phyloP scores from a whole-genome alignment of 2,329 filamentous ascomycete species.

The Zymoseptoria brevis region DNA sequence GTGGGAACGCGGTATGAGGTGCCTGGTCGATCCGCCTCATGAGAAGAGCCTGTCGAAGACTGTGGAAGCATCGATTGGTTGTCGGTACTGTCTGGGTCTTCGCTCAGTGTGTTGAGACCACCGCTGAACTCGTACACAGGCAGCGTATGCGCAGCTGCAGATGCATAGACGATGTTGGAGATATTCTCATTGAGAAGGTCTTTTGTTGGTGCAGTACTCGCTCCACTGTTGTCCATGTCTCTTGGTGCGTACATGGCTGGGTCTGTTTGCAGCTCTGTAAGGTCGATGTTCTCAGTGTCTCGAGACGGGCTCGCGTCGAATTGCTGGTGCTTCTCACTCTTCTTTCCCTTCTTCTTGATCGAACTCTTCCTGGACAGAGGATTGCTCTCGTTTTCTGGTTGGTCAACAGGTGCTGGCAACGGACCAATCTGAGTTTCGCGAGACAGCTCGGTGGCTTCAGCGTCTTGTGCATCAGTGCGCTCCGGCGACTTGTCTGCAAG shows the following conservation, averaged over 20 bases:
- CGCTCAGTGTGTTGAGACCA: background rate
- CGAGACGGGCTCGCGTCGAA: background rate
- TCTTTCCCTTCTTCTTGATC: constrained; percentile 21
- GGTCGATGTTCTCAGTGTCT: background rate
- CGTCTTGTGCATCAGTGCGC: background rate
- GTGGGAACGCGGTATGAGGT: constrained; percentile 10
- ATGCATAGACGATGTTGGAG: constrained; percentile 7
- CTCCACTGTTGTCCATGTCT: background rate
- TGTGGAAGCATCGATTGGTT: background rate
- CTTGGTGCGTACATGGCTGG: background rate
- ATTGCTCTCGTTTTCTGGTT: background rate
- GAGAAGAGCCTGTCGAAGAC: background rate
- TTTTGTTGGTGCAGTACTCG: background rate
- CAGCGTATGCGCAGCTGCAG: constrained; percentile 14
- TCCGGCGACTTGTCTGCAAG: constrained; percentile 11
- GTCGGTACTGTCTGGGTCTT: background rate
- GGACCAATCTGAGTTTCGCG: background rate
- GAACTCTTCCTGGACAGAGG: constrained; percentile 6
- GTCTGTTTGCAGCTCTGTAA: background rate
- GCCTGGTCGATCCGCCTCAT: constrained; percentile 4
- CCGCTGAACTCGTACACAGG: background rate
- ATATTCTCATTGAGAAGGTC: background rate
- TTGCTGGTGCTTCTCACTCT: constrained; percentile 16
- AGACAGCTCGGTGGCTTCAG: background rate
- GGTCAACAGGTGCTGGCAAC: constrained; percentile 9